Conservation (phyloP, 2,329 filamentous ascomycete species). For the Fusarium temperatum region DNA sequence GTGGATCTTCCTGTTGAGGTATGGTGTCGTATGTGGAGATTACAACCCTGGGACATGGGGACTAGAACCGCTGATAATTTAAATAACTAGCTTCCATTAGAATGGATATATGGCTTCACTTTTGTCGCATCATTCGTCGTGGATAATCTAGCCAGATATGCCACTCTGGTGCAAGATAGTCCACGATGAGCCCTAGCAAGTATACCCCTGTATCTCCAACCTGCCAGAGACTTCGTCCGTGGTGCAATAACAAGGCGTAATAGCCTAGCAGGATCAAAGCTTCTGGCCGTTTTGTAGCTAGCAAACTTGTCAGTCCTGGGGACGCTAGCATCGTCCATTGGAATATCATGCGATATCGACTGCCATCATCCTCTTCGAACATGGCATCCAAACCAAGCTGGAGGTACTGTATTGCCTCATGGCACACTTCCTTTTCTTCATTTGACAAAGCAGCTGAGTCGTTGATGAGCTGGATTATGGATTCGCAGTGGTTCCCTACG, state of each 20-base stretch:
- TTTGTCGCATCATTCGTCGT: neutral
- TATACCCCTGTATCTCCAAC: conserved; percentile 10
- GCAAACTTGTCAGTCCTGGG: neutral
- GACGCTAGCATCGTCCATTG: conserved; percentile 25
- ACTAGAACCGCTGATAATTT: neutral
- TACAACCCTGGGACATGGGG: neutral
- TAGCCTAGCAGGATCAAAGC: conserved; percentile 7
- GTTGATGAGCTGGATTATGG: neutral
- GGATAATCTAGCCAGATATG: conserved; percentile 14
- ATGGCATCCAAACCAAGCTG: conserved; percentile 24
- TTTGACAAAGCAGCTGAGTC: neutral
- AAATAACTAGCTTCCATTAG: neutral
- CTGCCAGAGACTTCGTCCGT: conserved; percentile 18
- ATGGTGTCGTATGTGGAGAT: neutral
- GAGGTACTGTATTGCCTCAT: neutral
- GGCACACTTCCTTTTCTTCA: neutral
- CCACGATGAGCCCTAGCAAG: conserved; percentile 2
- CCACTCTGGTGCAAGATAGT: conserved; percentile 17
- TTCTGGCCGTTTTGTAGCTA: neutral
- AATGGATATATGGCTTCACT: fast-evolving
- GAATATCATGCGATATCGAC: conserved; percentile 22
- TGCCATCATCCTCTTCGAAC: fast-evolving
- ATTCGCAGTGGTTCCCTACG: neutral
- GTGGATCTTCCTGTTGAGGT: neutral
- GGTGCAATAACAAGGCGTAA: conserved; percentile 21